Conservation (phyloP, 495 filamentous ascomycete genomes). For the Daldinia vernicosa region DNA sequence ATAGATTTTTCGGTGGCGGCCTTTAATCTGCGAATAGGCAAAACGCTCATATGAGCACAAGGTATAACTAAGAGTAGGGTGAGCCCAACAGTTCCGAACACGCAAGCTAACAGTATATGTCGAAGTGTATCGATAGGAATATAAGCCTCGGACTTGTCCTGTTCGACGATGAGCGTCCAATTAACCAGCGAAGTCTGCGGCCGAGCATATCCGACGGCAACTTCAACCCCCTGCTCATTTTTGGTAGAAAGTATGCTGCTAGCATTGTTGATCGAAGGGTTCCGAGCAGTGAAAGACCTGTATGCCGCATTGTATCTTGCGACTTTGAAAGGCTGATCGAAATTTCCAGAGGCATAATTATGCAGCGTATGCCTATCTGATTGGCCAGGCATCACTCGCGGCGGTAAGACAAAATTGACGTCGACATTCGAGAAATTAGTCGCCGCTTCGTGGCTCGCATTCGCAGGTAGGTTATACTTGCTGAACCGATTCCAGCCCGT, state of each 20-base stretch:
- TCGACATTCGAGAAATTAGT: conserved; percentile 50
- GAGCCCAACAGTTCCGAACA: conserved; percentile 80
- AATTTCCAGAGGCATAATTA: conserved; percentile 51
- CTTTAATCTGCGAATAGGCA: conserved; percentile 80
- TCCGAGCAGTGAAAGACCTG: conserved; percentile 59
- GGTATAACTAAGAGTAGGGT: conserved; percentile 75
- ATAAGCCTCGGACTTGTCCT: conserved; percentile 75
- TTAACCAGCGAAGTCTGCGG: conserved; percentile 70
- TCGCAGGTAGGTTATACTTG: conserved; percentile 48
- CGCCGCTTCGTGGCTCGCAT: conserved; percentile 46
- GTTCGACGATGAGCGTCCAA: conserved; percentile 85
- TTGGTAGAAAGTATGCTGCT: conserved; percentile 69
- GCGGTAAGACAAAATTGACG: conserved; percentile 59
- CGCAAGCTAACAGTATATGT: conserved; percentile 80
- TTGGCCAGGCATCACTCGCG: conserved; percentile 47
- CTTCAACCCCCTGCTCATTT: conserved; percentile 71
- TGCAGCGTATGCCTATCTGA: conserved; percentile 59
- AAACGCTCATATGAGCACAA: conserved; percentile 79
- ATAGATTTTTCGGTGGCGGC: conserved; percentile 81
- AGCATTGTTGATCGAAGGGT: conserved; percentile 63
- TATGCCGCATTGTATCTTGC: conserved; percentile 64
- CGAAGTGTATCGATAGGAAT: conserved; percentile 76
- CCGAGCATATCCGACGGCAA: conserved; percentile 77
- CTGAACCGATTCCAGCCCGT: conserved; percentile 71
- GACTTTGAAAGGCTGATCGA: conserved; percentile 64